These are phyloP conservation scores for Blastobotrys indianensis DNA, from an alignment of 1,139 yeast species.

Conservation along the genomic window DNA sequence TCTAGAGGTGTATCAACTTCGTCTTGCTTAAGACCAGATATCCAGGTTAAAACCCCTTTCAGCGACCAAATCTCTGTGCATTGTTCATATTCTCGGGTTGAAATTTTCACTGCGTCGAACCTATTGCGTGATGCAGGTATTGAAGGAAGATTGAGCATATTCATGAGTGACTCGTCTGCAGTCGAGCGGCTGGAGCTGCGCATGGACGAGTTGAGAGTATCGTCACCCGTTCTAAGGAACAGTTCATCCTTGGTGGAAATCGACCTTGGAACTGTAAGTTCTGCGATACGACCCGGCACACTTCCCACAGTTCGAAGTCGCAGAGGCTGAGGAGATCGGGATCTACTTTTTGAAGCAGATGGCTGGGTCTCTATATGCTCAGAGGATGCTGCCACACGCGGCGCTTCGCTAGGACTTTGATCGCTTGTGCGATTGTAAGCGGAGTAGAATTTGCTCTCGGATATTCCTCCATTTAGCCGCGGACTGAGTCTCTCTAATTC, in stretches of 20 bases:
- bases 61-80: conserved; percentile 49
- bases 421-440: conserved; percentile 6
- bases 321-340: conserved; percentile 1
- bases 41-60: conserved; percentile 38
- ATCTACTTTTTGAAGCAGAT: background rate
- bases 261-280: conserved; percentile 4
- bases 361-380: background rate
- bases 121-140: conserved; percentile 30
- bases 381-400: background rate
- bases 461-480: background rate
- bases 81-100: conserved; percentile 35
- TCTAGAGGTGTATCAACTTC: conserved; percentile 43
- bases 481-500: too few relatives aligned
- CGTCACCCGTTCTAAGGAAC: background rate
- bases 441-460: background rate
- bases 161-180: conserved; percentile 25
- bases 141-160: conserved; percentile 30
- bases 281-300: background rate
- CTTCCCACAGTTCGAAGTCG: conserved; percentile 8
- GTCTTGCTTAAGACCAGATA: conserved; percentile 18
- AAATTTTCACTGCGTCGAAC: conserved; percentile 40
- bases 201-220: conserved; percentile 13
- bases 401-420: conserved; percentile 2
- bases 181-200: conserved; percentile 24
- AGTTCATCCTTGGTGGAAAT: conserved; percentile 4